These are phyloP conservation scores for Chrysophaeum taylorii DNA, from an alignment of 352 stramenopile species.

Conservation along the genomic window DNA sequence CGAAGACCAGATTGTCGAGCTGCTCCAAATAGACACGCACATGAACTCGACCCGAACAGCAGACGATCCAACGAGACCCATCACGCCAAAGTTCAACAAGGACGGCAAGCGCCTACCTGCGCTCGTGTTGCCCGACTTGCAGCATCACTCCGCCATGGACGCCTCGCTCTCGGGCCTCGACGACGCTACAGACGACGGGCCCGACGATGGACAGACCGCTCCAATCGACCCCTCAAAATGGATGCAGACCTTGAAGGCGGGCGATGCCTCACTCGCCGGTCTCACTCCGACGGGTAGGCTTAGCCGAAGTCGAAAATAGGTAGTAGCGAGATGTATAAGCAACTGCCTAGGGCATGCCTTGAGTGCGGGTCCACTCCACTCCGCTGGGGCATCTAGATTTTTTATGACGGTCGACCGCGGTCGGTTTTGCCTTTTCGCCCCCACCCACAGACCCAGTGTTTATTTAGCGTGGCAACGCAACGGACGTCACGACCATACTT, in stretches of 20 bases:
- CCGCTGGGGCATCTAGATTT: too few species aligned
- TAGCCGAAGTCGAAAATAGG: too few species aligned
- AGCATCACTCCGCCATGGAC: not conserved
- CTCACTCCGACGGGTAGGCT: too few species aligned
- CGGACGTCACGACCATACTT: too few species aligned
- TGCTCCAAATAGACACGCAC: constrained; percentile 10
- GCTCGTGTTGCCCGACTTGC: not conserved
- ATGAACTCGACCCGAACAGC: not conserved
- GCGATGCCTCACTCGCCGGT: too few species aligned
- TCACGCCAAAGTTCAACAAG: not conserved
- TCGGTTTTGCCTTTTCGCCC: too few species aligned
- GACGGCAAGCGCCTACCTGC: constrained; percentile 6
- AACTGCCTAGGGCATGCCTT: too few species aligned
- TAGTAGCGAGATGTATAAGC: too few species aligned
- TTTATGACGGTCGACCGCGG: too few species aligned
- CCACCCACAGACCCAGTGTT: too few species aligned
- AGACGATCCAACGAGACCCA: not conserved
- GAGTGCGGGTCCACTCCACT: too few species aligned
- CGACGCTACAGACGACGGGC: not conserved
- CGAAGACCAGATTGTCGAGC: constrained; percentile 21
- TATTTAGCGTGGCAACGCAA: too few species aligned
- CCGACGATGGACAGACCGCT: not conserved
- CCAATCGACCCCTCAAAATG: not conserved
- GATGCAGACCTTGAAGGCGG: not conserved
- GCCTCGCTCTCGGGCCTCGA: not conserved